phyloP scores from a whole-genome alignment of 306 rosid species.

The Gastrolobium bilobum region DNA sequence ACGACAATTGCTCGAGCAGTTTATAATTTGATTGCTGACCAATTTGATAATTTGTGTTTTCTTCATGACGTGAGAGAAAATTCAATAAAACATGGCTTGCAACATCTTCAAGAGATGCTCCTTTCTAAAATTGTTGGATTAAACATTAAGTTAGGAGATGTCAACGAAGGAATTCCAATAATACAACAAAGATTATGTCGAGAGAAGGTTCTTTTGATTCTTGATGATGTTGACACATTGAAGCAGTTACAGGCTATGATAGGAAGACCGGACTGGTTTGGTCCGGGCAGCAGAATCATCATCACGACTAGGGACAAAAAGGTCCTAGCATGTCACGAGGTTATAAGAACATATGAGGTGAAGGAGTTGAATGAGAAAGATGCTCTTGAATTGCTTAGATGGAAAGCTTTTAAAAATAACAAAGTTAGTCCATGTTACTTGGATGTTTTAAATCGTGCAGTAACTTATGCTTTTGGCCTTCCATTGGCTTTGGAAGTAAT shows the following conservation, averaged over 20 bases:
- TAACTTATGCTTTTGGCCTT: too few relatives aligned
- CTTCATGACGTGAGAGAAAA: constrained; percentile 1
- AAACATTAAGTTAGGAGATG: neutral
- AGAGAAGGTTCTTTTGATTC: constrained; percentile 7
- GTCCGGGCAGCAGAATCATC: neutral
- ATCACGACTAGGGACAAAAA: constrained; percentile 32
- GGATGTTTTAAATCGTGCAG: neutral
- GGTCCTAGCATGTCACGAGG: neutral
- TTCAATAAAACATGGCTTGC: neutral
- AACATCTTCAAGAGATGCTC: neutral
- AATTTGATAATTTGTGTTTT: constrained; percentile 10
- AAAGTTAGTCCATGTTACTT: neutral
- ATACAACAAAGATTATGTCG: neutral
- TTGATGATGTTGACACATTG: constrained; percentile 3
- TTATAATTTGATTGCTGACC: neutral
- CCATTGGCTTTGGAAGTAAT: too few relatives aligned
- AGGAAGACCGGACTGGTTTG: constrained; percentile 21
- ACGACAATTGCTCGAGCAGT: neutral
- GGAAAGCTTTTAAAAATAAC: neutral
- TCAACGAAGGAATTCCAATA: neutral
- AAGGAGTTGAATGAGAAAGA: neutral
- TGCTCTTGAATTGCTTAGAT: neutral
- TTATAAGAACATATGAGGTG: neutral
- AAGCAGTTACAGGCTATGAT: constrained; percentile 13
- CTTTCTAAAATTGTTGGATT: neutral